These are phyloP conservation scores for Microdochium trichocladiopsis DNA, from an alignment of 2,329 filamentous ascomycete genomes.

Conservation along the genomic window DNA sequence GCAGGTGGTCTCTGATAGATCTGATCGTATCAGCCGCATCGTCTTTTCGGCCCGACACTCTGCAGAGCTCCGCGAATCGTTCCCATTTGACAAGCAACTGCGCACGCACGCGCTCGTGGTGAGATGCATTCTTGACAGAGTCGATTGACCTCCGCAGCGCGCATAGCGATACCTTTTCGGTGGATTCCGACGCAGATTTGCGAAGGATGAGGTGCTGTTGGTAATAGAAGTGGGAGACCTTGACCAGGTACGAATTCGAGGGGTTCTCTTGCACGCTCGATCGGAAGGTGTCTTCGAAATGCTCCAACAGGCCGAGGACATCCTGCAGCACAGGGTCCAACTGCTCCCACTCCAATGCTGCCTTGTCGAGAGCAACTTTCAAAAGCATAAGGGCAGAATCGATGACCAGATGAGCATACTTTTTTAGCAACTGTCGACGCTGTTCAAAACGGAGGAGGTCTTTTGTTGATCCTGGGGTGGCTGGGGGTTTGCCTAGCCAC, in stretches of 20 bases:
- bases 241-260: slow-evolving; percentile 46
- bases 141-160: slow-evolving; percentile 59
- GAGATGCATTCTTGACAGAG: slow-evolving; percentile 45
- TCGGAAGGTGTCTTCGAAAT: slow-evolving; percentile 33
- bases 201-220: slow-evolving; percentile 48
- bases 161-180: slow-evolving; percentile 39
- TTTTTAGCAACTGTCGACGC: slow-evolving; percentile 43
- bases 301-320: slow-evolving; percentile 44
- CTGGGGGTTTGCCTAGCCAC: slow-evolving; percentile 54
- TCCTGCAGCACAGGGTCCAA: slow-evolving; percentile 53
- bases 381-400: slow-evolving; percentile 52
- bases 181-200: slow-evolving; percentile 31
- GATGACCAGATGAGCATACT: slow-evolving; percentile 48
- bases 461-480: slow-evolving; percentile 44
- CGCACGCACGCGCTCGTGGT: slow-evolving; percentile 49
- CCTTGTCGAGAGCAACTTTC: slow-evolving; percentile 43
- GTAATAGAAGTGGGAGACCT: slow-evolving; percentile 67
- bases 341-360: slow-evolving; percentile 41
- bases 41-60: slow-evolving; percentile 40
- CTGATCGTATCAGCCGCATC: slow-evolving; percentile 53
- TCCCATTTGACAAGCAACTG: slow-evolving; percentile 60
- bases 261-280: slow-evolving; percentile 17
- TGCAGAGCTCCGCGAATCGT: slow-evolving; percentile 55
- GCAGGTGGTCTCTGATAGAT: slow-evolving; percentile 53
- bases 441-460: slow-evolving; percentile 56